Base-by-base conservation (phyloP, 177 flowering plant species). In the Vitis hybrid region DNA sequence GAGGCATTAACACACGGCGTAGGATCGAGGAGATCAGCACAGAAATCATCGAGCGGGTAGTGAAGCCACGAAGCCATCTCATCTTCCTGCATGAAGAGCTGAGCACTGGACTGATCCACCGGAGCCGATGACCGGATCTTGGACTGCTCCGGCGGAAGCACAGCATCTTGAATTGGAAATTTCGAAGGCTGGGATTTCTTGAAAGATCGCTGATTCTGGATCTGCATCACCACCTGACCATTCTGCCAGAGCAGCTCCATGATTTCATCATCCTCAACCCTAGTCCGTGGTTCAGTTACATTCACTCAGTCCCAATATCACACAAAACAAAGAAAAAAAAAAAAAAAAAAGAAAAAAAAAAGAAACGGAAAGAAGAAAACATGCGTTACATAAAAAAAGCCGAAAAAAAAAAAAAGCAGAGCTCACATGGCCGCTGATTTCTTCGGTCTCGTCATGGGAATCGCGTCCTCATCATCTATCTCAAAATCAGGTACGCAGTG, bases 241-340 rank as follows among this genome's bases (percentile, higher is more conserved):
- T 94, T 83, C 34, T 85, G 89, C 98, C 98, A 94, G 45, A 89
- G 62, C 55, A 94, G 78, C 83, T 92, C 98, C 88, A 89, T 81
- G 23, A 92, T 76, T 26, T 87, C 93, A 11, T 92, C 94, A 7
- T 39, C 8, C 45, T 26, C 45, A 39, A 7, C 3, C 84, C 92
- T 1, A 56, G 74, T 79, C 89, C 85, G 76, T 51, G 26, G 7
- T 34, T 56, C 45, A 45, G 18, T 21, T n/a, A 61, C 11, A 52
- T 23, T 51, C 6, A 51, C 18, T 26, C 51, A 32, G 62, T 15
- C 12, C 8, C 30, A 68, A 2, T 54, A 56, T 51, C 1, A 56
- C 17, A 65, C 56, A 45, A 34, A 50, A n/a, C 5, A 32, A 23
- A 15, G 13, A 23, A 13, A 19, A 48, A 7, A 0, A 10, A 63